Evolutionary conservation across 1,284 basidiomycete genomes (phyloP).

Genomic region (Ustilago shanxiensis): DNA sequence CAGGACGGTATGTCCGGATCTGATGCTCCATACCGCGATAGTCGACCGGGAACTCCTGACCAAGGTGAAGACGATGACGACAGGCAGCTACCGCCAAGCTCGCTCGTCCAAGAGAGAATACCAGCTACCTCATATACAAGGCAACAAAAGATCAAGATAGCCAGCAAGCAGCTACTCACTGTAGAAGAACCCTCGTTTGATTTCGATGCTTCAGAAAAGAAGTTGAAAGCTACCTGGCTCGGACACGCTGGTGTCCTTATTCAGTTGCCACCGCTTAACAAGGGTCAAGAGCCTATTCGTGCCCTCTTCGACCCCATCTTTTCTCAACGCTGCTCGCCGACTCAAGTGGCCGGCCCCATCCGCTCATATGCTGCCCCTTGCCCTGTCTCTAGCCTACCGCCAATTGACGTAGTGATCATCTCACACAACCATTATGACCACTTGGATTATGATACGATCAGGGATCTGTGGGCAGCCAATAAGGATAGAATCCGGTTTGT

Average conservation of each 20-base stretch:
- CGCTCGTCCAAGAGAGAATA: slow-evolving; percentile 3
- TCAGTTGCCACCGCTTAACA: slow-evolving; percentile 48
- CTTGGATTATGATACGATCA: slow-evolving; percentile 62
- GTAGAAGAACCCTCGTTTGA: slow-evolving; percentile 44
- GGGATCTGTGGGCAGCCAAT: slow-evolving; percentile 55
- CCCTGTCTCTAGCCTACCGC: slow-evolving; percentile 54
- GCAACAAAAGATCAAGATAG: slow-evolving; percentile 32
- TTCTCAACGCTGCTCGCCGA: slow-evolving; percentile 65
- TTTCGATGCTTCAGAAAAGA: slow-evolving; percentile 12
- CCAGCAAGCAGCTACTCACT: slow-evolving; percentile 33
- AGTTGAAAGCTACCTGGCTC: slow-evolving; percentile 62
- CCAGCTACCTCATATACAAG: slow-evolving; percentile 24
- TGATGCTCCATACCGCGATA: slow-evolving; percentile 22
- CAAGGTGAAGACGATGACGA: slow-evolving; percentile 2
- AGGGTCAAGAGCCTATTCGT: slow-evolving; percentile 27
- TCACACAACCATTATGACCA: slow-evolving; percentile 69
- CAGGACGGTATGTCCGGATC: not conserved
- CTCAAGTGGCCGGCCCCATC: slow-evolving; percentile 59
- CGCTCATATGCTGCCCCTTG: slow-evolving; percentile 61
- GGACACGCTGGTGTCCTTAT: slow-evolving; percentile 66
- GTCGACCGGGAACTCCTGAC: slow-evolving; percentile 23
- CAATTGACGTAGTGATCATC: slow-evolving; percentile 64
- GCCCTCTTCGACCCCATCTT: slow-evolving; percentile 69
- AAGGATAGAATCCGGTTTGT: slow-evolving; percentile 54
- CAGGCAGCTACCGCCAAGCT: not conserved